Evolutionary conservation across 768 basidiomycete genomes (phyloP).

Genomic region (Boletellus sp.): DNA sequence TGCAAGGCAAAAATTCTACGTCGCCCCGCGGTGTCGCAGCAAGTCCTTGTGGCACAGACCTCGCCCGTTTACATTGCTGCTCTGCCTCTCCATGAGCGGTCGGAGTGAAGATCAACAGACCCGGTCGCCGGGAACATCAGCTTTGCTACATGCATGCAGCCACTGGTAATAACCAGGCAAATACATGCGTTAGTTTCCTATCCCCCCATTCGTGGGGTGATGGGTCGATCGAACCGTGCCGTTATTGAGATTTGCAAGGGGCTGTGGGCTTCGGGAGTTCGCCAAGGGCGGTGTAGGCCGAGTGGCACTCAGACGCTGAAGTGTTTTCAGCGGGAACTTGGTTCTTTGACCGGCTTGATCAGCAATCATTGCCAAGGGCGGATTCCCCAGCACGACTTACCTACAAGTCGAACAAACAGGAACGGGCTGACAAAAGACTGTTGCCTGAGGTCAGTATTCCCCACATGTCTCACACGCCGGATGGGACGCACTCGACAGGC

Average conservation of each 20-base stretch:
- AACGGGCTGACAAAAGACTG: constrained; percentile 92
- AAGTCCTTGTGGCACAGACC: constrained; percentile 13
- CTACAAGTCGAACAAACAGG: constrained; percentile 94
- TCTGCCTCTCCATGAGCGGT: constrained; percentile 34
- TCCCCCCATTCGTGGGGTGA: constrained; percentile 18
- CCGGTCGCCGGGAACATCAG: neutral
- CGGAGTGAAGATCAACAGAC: neutral
- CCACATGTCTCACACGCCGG: neutral
- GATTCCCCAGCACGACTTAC: constrained; percentile 41
- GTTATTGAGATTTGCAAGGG: constrained; percentile 33
- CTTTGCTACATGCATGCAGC: neutral
- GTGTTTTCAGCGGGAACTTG: constrained; percentile 91
- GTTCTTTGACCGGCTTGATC: constrained; percentile 49
- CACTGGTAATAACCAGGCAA: neutral
- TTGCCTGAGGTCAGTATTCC: constrained; percentile 9
- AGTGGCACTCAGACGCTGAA: constrained; percentile 73
- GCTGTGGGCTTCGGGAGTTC: constrained; percentile 30
- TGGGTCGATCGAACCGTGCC: constrained; percentile 20
- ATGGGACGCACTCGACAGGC: constrained; percentile 79
- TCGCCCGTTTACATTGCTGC: constrained; percentile 58
- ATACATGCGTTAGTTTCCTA: constrained; percentile 9
- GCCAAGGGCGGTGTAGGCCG: constrained; percentile 38
- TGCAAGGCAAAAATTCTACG: constrained; percentile 36
- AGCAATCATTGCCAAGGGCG: neutral
- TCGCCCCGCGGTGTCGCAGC: constrained; percentile 16